Conservation (phyloP, 306 rosid genomes). For the Inga laurina region DNA sequence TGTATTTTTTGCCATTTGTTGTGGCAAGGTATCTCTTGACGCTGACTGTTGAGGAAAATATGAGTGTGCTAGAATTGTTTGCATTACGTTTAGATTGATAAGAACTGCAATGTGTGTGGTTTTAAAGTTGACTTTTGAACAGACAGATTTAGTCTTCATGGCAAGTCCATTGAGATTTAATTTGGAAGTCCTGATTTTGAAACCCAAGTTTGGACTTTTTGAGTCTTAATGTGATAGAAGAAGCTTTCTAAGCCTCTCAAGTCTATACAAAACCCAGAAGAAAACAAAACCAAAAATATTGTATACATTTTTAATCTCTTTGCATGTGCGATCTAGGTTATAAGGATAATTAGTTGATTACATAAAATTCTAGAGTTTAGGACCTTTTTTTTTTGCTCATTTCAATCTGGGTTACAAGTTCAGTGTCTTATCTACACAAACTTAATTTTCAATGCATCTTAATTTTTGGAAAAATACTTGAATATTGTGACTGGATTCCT, state of each 20-base stretch:
- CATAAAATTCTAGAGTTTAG: too few species aligned
- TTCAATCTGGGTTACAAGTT: neutral
- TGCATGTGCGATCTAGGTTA: neutral
- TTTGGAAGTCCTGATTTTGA: neutral
- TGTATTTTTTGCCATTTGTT: constrained; percentile 91
- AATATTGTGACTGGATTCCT: neutral
- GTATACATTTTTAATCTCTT: neutral
- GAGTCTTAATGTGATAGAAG: neutral
- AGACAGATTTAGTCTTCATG: neutral
- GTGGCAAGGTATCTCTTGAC: constrained; percentile 78
- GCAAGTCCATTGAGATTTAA: neutral
- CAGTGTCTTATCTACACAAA: neutral
- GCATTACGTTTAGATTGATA: constrained; percentile 5
- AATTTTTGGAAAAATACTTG: neutral
- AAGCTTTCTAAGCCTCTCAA: neutral
- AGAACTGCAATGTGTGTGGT: neutral
- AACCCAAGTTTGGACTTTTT: neutral
- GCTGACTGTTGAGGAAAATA: constrained; percentile 16
- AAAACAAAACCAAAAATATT: neutral
- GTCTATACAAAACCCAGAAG: neutral
- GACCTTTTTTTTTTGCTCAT: neutral
- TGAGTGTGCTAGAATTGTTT: constrained; percentile 23
- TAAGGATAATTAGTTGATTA: neutral
- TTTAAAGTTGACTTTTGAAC: neutral
- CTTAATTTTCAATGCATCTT: neutral